Conservation (phyloP, 129 eudicot species). For the Sambucus nigra region DNA sequence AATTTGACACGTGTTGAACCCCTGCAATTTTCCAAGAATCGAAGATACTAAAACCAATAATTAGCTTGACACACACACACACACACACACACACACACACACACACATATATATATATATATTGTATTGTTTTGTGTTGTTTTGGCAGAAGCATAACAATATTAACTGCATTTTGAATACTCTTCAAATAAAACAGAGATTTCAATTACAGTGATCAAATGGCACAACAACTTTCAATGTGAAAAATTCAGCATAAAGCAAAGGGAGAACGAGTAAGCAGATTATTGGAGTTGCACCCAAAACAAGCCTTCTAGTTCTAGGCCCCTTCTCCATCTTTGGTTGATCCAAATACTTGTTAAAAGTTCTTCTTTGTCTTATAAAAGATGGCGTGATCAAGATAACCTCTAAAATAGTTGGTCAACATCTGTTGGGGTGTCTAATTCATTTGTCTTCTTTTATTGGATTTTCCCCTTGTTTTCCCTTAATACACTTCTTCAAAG, state of each 20-base stretch:
- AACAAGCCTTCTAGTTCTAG: slow-evolving; percentile 16
- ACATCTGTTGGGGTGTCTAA: slow-evolving; percentile 7
- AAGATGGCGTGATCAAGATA: background rate
- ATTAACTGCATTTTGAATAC: no score
- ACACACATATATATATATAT: no score
- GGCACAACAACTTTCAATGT: slow-evolving; percentile 7
- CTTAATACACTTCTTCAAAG: no score
- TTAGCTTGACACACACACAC: no score
- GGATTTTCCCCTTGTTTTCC: background rate
- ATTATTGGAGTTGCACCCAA: slow-evolving; percentile 16
- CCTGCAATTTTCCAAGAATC: slow-evolving; percentile 6
- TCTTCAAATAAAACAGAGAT: background rate
- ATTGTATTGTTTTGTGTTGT: no score
- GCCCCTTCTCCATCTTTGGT: slow-evolving; percentile 11
- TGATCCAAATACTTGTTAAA: background rate
- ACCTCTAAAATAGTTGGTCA: background rate
- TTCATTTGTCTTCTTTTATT: background rate
- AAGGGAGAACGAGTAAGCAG: slow-evolving; percentile 16
- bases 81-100: no score
- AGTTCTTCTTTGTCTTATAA: background rate
- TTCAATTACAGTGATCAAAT: slow-evolving; percentile 12
- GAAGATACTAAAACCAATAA: background rate
- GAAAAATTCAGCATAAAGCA: slow-evolving; percentile 16
- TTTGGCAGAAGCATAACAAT: no score
- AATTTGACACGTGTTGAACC: slow-evolving; percentile 9